Evolutionary conservation across 306 rosid species (phyloP).

Genomic region (Malus fusca): DNA sequence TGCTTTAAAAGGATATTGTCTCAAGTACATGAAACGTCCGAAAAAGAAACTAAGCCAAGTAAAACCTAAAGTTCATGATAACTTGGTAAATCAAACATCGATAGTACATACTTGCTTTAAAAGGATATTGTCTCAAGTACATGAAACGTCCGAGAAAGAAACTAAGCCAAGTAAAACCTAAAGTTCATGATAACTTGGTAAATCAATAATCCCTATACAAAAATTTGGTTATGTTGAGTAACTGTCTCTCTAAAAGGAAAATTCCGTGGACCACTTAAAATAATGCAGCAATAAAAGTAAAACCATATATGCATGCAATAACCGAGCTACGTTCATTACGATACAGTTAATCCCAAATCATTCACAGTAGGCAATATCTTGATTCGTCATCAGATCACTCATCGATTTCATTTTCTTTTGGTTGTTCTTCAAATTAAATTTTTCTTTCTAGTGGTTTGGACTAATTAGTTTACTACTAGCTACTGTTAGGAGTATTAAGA

Average conservation of each 20-base stretch:
- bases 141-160: neutral
- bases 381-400: neutral
- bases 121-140: neutral
- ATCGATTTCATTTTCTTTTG: neutral
- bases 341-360: neutral
- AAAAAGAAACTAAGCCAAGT: neutral
- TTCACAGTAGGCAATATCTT: neutral
- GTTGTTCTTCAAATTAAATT: neutral
- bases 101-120: no score
- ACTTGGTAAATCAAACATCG: neutral
- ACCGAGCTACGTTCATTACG: neutral
- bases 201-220: neutral
- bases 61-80: neutral
- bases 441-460: neutral
- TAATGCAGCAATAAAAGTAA: neutral
- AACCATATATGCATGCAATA: neutral
- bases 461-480: no score
- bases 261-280: neutral
- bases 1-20: neutral
- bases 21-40: neutral
- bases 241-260: slow-evolving; percentile 12
- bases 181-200: neutral
- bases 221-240: neutral
- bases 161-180: neutral
- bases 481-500: no score